A percentile compares a stretch with the other conserved stretches of the same genome.
Evolutionary conservation across 2,329 filamentous ascomycete genomes (phyloP).

Genomic region (Epichloe sibirici): DNA sequence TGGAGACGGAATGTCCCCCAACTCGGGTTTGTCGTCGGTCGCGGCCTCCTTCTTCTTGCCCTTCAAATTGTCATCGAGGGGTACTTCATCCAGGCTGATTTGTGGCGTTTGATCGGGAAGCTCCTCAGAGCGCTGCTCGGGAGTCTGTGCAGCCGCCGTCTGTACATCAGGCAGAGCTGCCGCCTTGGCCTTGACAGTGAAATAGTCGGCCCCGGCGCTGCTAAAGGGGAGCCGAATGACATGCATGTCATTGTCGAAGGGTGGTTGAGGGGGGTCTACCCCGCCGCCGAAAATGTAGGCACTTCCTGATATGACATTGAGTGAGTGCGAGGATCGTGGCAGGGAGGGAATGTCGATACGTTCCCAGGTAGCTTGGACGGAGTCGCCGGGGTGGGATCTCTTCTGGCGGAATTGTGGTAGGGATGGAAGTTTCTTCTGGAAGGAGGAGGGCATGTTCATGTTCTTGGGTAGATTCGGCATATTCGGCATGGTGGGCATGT

Average conservation of each 20-base stretch:
- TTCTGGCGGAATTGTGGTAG: slow-evolving; percentile 11
- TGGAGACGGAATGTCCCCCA: slow-evolving; percentile 45
- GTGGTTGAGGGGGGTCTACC: slow-evolving; percentile 43
- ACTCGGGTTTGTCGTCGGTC: slow-evolving; percentile 13
- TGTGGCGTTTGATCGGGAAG: slow-evolving; percentile 10
- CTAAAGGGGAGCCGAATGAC: slow-evolving; percentile 48
- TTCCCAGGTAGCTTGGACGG: slow-evolving; percentile 41
- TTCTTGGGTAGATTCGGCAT: slow-evolving; percentile 24
- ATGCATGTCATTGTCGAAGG: slow-evolving; percentile 63
- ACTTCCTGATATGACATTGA: slow-evolving; percentile 44
- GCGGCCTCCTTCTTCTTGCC: slow-evolving; percentile 29
- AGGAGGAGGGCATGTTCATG: slow-evolving; percentile 4
- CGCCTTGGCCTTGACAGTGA: slow-evolving; percentile 37
- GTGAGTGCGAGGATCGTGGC: slow-evolving; percentile 61
- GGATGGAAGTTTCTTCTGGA: slow-evolving; percentile 2
- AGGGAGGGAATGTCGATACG: slow-evolving; percentile 43
- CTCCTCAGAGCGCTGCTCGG: not conserved
- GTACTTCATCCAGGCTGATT: slow-evolving; percentile 29
- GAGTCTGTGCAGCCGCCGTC: slow-evolving; percentile 6
- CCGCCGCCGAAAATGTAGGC: slow-evolving; percentile 72
- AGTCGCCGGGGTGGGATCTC: slow-evolving; percentile 24
- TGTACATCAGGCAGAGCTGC: slow-evolving; percentile 14
- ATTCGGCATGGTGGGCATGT: slow-evolving; percentile 20
- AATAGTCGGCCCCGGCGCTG: slow-evolving; percentile 47
- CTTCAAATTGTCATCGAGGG: slow-evolving; percentile 18